These are phyloP conservation scores for Yamadazyma membranifaciens DNA, from an alignment of 1,139 yeast genomes.

Conservation along the genomic window DNA sequence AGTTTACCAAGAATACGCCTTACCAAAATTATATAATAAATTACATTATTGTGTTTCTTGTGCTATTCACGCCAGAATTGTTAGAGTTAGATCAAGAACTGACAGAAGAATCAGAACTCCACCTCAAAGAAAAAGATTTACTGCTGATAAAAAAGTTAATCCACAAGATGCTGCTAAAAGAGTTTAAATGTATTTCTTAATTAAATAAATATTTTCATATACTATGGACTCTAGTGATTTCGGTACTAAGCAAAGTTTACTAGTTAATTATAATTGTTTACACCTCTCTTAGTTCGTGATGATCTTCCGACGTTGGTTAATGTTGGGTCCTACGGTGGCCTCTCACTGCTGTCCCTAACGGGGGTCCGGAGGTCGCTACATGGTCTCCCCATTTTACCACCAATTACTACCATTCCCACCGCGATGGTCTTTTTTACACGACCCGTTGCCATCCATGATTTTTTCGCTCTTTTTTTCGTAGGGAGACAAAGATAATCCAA, in stretches of 20 bases:
- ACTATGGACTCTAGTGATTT: neutral
- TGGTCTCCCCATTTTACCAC: no score
- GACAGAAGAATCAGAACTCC: constrained; percentile 99
- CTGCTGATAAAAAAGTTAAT: constrained; percentile 92
- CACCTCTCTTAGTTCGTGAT: no score
- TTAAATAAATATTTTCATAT: constrained; percentile 4
- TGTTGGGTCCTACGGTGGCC: no score
- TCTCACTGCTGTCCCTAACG: no score
- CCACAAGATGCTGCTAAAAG: constrained; percentile 98
- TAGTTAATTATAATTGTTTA: no score
- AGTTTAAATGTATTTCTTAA: constrained; percentile 36
- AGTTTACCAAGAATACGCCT: constrained; percentile 98
- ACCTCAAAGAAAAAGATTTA: constrained; percentile 98
- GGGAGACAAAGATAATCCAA: constrained; percentile 4
- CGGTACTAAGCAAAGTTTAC: no score
- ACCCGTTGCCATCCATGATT: constrained; percentile 6
- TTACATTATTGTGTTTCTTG: constrained; percentile 99
- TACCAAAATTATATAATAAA: constrained; percentile 99
- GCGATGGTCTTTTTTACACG: neutral
- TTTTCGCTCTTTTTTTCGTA: constrained; percentile 6
- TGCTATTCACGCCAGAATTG: constrained; percentile 99
- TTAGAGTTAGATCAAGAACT: constrained; percentile 98
- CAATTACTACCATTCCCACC: neutral
- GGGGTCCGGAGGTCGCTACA: no score
- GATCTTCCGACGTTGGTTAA: no score